Percentiles rank a stretch among this genome's conserved stretches.
Evolutionary conservation across 2,329 filamentous ascomycete species (phyloP).

Genomic region (Trichoderma endophyticum): DNA sequence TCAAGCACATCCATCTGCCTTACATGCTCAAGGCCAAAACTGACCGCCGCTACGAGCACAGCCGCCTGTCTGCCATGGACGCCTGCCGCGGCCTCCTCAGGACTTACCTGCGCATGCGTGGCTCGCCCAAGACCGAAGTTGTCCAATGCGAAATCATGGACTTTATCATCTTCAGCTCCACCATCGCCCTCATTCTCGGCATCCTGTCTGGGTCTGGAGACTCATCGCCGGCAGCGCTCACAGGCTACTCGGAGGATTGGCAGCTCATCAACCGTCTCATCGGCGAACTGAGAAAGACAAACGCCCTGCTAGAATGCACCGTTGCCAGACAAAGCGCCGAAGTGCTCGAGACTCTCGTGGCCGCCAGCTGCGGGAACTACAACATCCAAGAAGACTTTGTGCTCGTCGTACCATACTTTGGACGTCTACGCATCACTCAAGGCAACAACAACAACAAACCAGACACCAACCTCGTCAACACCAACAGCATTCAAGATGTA

Average conservation of each 20-base stretch:
- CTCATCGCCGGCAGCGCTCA: not conserved
- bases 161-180: conserved; percentile 45
- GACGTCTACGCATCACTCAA: conserved; percentile 13
- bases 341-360: conserved; percentile 16
- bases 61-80: conserved; percentile 37
- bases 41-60: conserved; percentile 38
- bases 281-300: not conserved
- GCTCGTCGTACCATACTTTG: conserved; percentile 18
- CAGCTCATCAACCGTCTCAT: conserved; percentile 9
- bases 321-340: conserved; percentile 16
- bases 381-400: not conserved
- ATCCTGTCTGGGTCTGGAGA: conserved; percentile 29
- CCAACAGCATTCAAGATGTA: not conserved
- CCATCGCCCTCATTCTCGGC: conserved; percentile 43
- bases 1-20: conserved; percentile 43
- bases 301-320: conserved; percentile 13
- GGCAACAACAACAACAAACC: not conserved
- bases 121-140: conserved; percentile 7
- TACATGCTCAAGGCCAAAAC: conserved; percentile 41
- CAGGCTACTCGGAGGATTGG: conserved; percentile 1
- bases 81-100: conserved; percentile 40
- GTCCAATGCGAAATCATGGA: conserved; percentile 43
- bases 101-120: conserved; percentile 34
- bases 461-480: not conserved
- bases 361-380: not conserved